Evolutionary conservation across 306 rosid species (phyloP).

Genomic region (Amphicarpaea edgeworthii): DNA sequence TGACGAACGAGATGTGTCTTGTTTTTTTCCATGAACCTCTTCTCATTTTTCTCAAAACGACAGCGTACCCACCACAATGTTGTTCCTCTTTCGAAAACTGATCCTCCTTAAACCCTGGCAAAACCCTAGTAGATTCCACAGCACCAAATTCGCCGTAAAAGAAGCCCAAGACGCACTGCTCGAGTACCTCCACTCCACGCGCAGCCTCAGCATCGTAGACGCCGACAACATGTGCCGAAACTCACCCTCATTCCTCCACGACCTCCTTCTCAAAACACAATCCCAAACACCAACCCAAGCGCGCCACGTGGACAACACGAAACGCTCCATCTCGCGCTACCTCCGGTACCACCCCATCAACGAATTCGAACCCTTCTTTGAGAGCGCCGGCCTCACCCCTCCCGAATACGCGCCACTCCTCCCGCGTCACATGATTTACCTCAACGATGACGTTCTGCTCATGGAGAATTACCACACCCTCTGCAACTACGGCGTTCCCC

Average conservation of each 20-base stretch:
- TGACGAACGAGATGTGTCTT: not conserved
- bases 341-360: slow-evolving; percentile 81
- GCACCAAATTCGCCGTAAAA: slow-evolving; percentile 41
- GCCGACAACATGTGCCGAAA: slow-evolving; percentile 85
- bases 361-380: slow-evolving; percentile 89
- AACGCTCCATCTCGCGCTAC: slow-evolving; percentile 52
- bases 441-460: slow-evolving; percentile 62
- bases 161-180: slow-evolving; percentile 77
- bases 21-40: not conserved
- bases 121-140: slow-evolving; percentile 62
- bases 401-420: slow-evolving; percentile 64
- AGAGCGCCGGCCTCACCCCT: slow-evolving; percentile 81
- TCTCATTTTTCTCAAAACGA: not conserved
- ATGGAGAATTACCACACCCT: slow-evolving; percentile 66
- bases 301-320: not conserved
- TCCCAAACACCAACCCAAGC: not conserved
- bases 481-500: slow-evolving; percentile 68
- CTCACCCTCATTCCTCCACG: slow-evolving; percentile 65
- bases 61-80: slow-evolving; percentile 44
- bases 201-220: slow-evolving; percentile 68
- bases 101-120: slow-evolving; percentile 39
- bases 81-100: slow-evolving; percentile 54
- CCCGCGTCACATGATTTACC: slow-evolving; percentile 66
- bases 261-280: slow-evolving; percentile 53
- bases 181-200: slow-evolving; percentile 76